Conservation (phyloP, 495 filamentous ascomycete genomes). For the Penicillium steckii region DNA sequence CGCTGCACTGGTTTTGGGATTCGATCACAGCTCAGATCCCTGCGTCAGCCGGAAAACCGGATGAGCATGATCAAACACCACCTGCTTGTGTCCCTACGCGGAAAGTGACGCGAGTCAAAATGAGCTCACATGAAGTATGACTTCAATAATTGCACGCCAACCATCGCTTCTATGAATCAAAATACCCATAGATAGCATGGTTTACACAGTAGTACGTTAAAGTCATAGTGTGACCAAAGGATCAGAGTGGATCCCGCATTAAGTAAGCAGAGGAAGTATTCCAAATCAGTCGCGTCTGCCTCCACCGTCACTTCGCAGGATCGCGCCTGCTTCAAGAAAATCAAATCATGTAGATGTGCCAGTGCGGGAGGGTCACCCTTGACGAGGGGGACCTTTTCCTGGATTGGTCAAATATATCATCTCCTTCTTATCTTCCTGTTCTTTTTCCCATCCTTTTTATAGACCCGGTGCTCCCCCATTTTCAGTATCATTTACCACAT, state of each 20-base stretch:
- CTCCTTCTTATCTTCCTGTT: not conserved
- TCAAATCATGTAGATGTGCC: conserved; percentile 14
- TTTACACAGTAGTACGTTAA: too few relatives aligned
- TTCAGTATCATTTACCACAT: too few relatives aligned
- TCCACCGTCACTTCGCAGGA: conserved; percentile 1
- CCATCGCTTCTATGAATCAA: too few relatives aligned
- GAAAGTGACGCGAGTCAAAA: too few relatives aligned
- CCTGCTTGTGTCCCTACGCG: too few relatives aligned
- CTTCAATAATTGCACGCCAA: not conserved
- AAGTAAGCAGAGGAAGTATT: conserved; percentile 14
- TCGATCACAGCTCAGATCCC: conserved; percentile 8
- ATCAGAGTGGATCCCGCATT: not conserved
- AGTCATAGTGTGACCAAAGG: not conserved
- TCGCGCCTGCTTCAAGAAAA: conserved; percentile 16
- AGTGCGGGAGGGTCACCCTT: not conserved
- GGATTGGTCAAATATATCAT: too few relatives aligned
- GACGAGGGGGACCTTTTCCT: too few relatives aligned
- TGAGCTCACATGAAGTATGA: not conserved
- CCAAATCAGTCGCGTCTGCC: conserved; percentile 3
- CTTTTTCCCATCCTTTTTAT: not conserved
- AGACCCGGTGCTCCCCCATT: not conserved
- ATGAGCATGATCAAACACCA: too few relatives aligned
- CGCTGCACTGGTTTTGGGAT: not conserved
- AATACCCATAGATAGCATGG: too few relatives aligned
- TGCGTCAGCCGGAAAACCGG: not conserved